Evolutionary conservation across 768 basidiomycete genomes (phyloP).

Genomic region (Serendipita vermifera): DNA sequence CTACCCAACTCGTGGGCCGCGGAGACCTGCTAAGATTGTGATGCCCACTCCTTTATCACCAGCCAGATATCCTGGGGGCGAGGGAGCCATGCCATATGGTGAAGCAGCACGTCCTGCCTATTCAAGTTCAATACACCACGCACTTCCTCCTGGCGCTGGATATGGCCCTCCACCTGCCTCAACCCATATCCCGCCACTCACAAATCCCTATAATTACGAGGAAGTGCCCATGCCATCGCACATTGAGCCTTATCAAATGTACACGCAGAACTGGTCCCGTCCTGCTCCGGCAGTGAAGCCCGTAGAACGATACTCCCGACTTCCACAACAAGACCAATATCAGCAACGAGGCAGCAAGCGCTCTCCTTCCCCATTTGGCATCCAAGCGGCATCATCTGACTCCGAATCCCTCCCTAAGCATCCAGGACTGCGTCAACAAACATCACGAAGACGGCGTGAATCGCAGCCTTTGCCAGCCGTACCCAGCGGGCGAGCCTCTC

Average conservation of each 20-base stretch:
- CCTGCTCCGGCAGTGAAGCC: too few species aligned
- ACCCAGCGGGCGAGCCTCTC: too few species aligned
- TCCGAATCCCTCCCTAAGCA: not conserved
- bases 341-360: not conserved
- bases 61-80: slow-evolving; percentile 12
- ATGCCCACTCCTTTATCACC: slow-evolving; percentile 16
- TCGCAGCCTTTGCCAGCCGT: not conserved
- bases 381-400: not conserved
- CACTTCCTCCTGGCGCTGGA: slow-evolving; percentile 1
- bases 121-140: slow-evolving; percentile 9
- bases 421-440: slow-evolving; percentile 1
- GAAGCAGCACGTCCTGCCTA: slow-evolving; percentile 12
- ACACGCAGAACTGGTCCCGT: too few species aligned
- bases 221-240: not conserved
- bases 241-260: too few species aligned
- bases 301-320: too few species aligned
- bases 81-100: not conserved
- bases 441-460: not conserved
- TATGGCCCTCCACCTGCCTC: not conserved
- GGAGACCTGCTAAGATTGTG: slow-evolving; percentile 10
- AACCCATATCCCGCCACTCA: too few species aligned
- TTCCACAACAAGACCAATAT: too few species aligned
- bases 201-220: not conserved
- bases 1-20: not conserved
- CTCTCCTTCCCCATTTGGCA: not conserved